These are phyloP conservation scores for Exserohilum turcica DNA, from an alignment of 2,329 filamentous ascomycete genomes.

Conservation along the genomic window DNA sequence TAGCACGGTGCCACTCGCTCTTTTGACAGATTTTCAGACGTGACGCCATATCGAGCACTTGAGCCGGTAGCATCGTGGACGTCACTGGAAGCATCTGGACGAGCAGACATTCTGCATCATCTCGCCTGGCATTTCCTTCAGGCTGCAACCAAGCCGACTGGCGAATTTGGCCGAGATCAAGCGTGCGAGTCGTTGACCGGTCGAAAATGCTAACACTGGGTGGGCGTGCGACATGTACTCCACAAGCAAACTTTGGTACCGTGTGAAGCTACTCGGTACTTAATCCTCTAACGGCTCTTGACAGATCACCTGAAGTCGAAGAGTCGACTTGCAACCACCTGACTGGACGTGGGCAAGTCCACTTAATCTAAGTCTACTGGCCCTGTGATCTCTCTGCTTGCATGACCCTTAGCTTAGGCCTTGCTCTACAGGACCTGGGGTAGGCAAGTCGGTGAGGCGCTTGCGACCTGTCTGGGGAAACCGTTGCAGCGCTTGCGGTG, in stretches of 20 bases:
- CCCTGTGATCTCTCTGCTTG: conserved; percentile 31
- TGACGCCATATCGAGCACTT: not conserved
- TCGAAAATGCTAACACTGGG: not conserved
- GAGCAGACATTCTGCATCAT: not conserved
- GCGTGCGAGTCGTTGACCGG: conserved; percentile 1
- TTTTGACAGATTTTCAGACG: not conserved
- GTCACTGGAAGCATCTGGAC: not conserved
- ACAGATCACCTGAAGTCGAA: conserved; percentile 15
- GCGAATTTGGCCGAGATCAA: conserved; percentile 11
- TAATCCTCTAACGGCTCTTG: conserved; percentile 10
- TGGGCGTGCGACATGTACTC: not conserved
- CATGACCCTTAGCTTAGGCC: conserved; percentile 16
- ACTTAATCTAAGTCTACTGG: conserved; percentile 27
- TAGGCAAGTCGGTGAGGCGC: conserved; percentile 7
- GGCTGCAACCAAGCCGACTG: not conserved
- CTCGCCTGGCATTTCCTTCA: not conserved
- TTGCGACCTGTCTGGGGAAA: conserved; percentile 19
- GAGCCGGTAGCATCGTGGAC: not conserved
- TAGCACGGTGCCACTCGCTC: not conserved
- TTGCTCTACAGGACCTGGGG: conserved; percentile 18
- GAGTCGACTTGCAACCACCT: conserved; percentile 18
- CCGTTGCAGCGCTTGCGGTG: not conserved
- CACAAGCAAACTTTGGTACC: not conserved
- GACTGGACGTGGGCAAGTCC: conserved; percentile 27
- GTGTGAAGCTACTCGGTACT: not conserved